Conservation (phyloP, 768 basidiomycete species). For the Lepiota venenata region DNA sequence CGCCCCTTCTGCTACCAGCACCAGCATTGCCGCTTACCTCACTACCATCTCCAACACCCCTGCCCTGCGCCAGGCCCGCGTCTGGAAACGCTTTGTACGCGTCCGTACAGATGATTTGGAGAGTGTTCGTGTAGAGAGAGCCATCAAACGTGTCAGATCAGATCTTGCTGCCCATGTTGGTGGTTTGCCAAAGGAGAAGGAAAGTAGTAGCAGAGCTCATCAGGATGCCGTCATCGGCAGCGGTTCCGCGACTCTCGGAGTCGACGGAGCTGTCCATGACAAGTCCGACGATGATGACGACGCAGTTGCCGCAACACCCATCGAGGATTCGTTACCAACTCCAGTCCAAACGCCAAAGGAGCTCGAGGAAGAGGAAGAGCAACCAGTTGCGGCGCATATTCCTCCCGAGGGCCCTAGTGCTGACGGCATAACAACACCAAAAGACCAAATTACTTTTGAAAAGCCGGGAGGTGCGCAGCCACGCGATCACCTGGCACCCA, state of each 20-base stretch:
- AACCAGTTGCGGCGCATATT: not conserved
- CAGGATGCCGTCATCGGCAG: constrained; percentile 18
- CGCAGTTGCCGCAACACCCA: not conserved
- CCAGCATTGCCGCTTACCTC: constrained; percentile 74
- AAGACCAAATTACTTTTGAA: constrained; percentile 25
- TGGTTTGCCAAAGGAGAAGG: constrained; percentile 25
- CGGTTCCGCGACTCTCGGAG: constrained; percentile 5
- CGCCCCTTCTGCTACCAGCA: constrained; percentile 48
- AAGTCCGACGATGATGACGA: not conserved
- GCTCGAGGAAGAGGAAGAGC: not conserved
- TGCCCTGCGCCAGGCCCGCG: constrained; percentile 55
- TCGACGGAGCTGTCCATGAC: not conserved
- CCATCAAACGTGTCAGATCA: constrained; percentile 83
- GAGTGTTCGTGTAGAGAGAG: constrained; percentile 81
- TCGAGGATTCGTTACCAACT: constrained; percentile 12
- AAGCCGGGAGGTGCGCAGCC: constrained; percentile 18
- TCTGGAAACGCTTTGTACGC: constrained; percentile 85
- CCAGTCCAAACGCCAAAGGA: constrained; percentile 13
- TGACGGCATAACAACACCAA: constrained; percentile 12
- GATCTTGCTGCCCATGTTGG: constrained; percentile 75
- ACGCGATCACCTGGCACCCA: not conserved
- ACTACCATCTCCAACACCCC: constrained; percentile 73
- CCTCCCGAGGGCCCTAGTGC: constrained; percentile 9
- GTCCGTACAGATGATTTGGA: constrained; percentile 87
- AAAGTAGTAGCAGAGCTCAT: not conserved